Evolutionary conservation across 1,139 yeast genomes (phyloP), one percentile per base, ranked within the genome.

Genomic region (Citeromyces hawaiiensis): DNA sequence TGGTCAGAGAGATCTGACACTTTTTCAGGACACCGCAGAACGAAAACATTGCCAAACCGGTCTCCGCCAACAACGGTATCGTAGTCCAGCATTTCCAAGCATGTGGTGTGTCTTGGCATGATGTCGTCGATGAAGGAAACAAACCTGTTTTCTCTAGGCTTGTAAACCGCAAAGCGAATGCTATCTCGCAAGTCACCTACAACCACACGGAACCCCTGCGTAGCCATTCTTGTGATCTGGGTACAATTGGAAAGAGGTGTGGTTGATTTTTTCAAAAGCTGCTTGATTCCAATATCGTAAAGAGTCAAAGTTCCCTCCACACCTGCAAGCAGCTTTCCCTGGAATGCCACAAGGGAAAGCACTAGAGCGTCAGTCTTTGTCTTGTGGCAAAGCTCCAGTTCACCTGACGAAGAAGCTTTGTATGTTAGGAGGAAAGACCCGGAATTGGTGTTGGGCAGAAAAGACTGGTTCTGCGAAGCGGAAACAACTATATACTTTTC

Each of bases 1-100:
- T 65, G 70, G 43, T 72, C 79, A 14, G 75, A 59, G 38, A 64
- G 57, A 36, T 59, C 56, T 0, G 76, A 66, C 0, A 64, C 59
- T 2, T 62, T 57, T 16, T 59, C 58, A 0, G 82, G 72, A 37
- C 80, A 57, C 45, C 96, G 61, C 33, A 83, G 58, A 2, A 83
- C 70, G 57, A 80, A 77, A 0, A 88, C 41, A 50, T 81, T 83
- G 1, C 98, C 96, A 59, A 82, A 87, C 50, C 78, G 80, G 54
- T 91, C 98, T n/a, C 96, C 96, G 1, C 83, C 86, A 33, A 83
- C 62, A 0, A 83, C 70, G 0, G 96, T 86, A 43, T 76, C 77
- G 43, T 74, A 70, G 55, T 91, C 98, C 6, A 91, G 58, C 47
- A 73, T 59, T 2, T 64, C 51, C 37, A 81, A 48, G 2, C 77